Evolutionary conservation across 2,329 filamentous ascomycete genomes (phyloP).

Genomic region (Rhinocladiella similis): DNA sequence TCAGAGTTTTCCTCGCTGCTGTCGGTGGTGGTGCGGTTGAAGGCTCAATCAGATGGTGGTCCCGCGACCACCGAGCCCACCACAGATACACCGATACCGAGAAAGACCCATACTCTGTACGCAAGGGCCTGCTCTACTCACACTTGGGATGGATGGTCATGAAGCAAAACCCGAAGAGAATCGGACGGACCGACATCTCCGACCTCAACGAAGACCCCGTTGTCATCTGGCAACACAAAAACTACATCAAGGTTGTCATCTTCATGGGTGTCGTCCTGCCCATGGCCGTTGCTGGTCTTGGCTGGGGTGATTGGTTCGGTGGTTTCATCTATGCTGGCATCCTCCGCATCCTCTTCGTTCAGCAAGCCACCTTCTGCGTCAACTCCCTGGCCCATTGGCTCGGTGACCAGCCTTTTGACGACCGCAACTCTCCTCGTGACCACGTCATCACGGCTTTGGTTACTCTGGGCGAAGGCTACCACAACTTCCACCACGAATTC

Average conservation of each 20-base stretch:
- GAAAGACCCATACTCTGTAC: conserved; percentile 87
- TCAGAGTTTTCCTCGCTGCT: conserved; percentile 79
- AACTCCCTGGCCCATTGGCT: conserved; percentile 91
- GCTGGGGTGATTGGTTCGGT: conserved; percentile 78
- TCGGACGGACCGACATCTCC: conserved; percentile 83
- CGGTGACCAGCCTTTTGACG: conserved; percentile 88
- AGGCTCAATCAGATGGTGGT: conserved; percentile 88
- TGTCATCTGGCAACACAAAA: conserved; percentile 83
- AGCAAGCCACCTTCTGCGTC: conserved; percentile 91
- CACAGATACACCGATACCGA: conserved; percentile 91
- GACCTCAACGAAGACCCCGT: conserved; percentile 84
- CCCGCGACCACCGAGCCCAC: conserved; percentile 80
- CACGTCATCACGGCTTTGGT: conserved; percentile 83
- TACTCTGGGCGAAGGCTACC: conserved; percentile 85
- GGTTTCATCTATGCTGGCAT: conserved; percentile 85
- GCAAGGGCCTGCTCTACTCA: conserved; percentile 82
- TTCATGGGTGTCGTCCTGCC: conserved; percentile 77
- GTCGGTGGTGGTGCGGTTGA: conserved; percentile 81
- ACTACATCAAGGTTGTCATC: conserved; percentile 79
- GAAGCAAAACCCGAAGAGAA: conserved; percentile 89
- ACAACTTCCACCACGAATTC: conserved; percentile 96
- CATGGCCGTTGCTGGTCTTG: conserved; percentile 70
- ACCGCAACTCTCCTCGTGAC: conserved; percentile 87
- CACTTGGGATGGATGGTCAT: conserved; percentile 90
- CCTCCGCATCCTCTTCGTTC: conserved; percentile 83